Evolutionary conservation across 495 filamentous ascomycete species (phyloP), one percentile per base, ranked within the genome.

Genomic region (Clavariopsis aquatica): DNA sequence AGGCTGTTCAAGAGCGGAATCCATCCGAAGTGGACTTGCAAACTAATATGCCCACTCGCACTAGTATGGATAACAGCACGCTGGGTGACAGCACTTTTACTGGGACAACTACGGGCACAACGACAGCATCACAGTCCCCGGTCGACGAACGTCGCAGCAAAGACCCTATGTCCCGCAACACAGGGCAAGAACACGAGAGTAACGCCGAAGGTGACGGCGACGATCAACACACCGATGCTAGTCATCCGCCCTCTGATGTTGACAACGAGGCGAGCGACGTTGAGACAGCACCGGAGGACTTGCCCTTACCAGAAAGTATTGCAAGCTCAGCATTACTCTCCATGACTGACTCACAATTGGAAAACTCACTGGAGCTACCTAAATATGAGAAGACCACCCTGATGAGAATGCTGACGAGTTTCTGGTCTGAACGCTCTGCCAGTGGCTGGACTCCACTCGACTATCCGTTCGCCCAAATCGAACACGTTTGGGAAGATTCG

Each of bases 401-500:
- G 55, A 86, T 98, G 86, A 96, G 93, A 68, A 90, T 96, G 80
- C 79, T 99, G 55, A 92, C 89, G 10, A 96, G 92, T 61, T 99
- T 99, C 77, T 99, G 95, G 95, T 95, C 94, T 20, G 94, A 98
- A 73, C 86, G 94, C 46, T 97, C 94, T 22, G 91, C 95, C 43
- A 96, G 91, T 77, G 92, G 93, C 47, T 99, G 95, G 95, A 81
- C 89, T n/a, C 84, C 87, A 26, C 81, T 99, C 24, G 95, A 98
- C 23, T 99, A 98, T 71, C 95, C 95, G 12, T 81, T 96, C 29
- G 89, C 86, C 69, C 82, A 89, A 15, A 87, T 84, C 45, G 95
- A 98, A 74, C 94, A 99, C 73, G 90, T 98, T 47, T 98, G 96
- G 73, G 90, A 90, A 27, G 95, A 99, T 76, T 95, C 91, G n/a